Conservation (phyloP, 192 early-diverging fungal genomes). For the Martensiomyces pterosporus region DNA sequence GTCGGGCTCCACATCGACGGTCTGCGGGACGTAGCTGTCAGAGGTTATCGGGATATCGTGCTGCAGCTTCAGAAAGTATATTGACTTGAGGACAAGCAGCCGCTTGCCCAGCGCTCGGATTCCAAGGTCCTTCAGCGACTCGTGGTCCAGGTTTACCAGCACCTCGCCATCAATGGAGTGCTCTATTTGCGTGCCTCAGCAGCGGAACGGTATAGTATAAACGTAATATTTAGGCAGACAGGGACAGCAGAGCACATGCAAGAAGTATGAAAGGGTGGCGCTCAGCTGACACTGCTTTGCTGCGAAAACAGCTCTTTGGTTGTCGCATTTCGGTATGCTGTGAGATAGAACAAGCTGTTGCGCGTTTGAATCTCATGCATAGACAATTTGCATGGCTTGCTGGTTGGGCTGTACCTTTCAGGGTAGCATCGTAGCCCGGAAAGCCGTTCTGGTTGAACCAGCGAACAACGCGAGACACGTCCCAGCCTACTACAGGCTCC, state of each 20-base stretch:
- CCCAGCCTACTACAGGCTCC: slow-evolving; percentile 48
- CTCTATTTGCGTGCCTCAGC: too few species aligned
- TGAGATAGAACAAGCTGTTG: too few species aligned
- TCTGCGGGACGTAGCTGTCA: slow-evolving; percentile 82
- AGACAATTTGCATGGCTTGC: too few species aligned
- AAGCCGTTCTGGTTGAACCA: slow-evolving; percentile 53
- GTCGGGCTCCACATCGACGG: slow-evolving; percentile 49
- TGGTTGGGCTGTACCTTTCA: slow-evolving; percentile 46
- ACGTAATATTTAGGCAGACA: too few species aligned
- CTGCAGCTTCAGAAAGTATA: slow-evolving; percentile 78
- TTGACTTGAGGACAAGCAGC: slow-evolving; percentile 82
- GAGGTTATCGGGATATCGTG: slow-evolving; percentile 75
- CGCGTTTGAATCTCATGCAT: too few species aligned
- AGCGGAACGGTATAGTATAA: too few species aligned
- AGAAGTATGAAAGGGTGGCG: too few species aligned
- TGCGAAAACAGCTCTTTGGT: too few species aligned
- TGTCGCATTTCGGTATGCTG: too few species aligned
- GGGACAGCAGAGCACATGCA: too few species aligned
- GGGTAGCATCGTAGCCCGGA: slow-evolving; percentile 40
- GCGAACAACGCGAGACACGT: slow-evolving; percentile 31
- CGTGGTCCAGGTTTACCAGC: slow-evolving; percentile 84
- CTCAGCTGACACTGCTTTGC: too few species aligned
- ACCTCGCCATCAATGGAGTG: slow-evolving; percentile 88
- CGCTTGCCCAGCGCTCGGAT: slow-evolving; percentile 83
- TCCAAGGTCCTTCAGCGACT: slow-evolving; percentile 82